Base-by-base conservation (phyloP, 495 filamentous ascomycete genomes). In the Lophiostoma macrostomum region DNA sequence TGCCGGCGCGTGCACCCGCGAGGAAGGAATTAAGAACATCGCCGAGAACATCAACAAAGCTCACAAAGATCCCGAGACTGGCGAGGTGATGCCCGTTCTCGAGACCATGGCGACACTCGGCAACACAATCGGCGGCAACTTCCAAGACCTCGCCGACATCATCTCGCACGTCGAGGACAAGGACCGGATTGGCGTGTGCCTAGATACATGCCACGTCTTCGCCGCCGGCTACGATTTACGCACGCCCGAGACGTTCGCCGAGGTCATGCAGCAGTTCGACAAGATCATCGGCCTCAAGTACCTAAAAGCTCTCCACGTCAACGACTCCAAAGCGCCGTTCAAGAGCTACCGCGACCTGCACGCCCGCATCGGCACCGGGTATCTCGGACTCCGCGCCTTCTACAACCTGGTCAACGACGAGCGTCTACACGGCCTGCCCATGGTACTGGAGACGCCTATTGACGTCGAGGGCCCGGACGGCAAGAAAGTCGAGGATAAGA, bases 171-270 rank as follows among this genome's bases (percentile, higher is more conserved):
- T 96, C 28, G 78, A 87, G 19, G 78, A 93, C 67, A 95, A 96
- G 69, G 64, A 75, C 18, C 82, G 93, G n/a, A 85, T 98, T 10
- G 93, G 93, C 25, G 88, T 98, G 29, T 98, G 93, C 70, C 80
- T 98, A 32, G 93, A 98, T 65, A 97, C 93, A 4, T 96, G 91
- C 72, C 93, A 98, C 73, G 80, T 89, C 59, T 96, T 96, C 64
- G 84, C 90, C 6, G 90, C 88, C 0, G 93, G 93, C 5, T 94
- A 97, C 67, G 93, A 98, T 70, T 76, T 98, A 29, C 81, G 86
- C 48, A 77, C 84, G 0, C 84, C 87, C 0, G 74, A 77, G 14
- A 80, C 88, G 0, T 97, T 93, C 71, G 71, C 77, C 30, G 66
- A 74, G 19, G 89, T 90, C 18, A 74, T 96, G 66, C 56, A 75